Conservation (phyloP, 805 yeast species). For the Cyberlindnera meyerae region DNA sequence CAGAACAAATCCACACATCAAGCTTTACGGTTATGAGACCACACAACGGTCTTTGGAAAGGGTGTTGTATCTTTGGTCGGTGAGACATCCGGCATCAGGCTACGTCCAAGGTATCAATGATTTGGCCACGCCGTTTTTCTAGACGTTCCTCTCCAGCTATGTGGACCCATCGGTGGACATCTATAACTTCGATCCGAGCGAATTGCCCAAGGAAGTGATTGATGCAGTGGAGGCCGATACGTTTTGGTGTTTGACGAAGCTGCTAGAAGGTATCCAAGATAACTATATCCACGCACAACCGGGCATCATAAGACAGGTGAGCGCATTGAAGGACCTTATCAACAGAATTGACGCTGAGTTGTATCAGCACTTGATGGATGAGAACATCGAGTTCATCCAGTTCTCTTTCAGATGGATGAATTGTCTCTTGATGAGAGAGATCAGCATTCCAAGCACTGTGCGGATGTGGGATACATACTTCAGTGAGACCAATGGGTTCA, state of each 20-base stretch:
- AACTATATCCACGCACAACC: slow-evolving; percentile 98
- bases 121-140: slow-evolving; percentile 87
- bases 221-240: slow-evolving; percentile 88
- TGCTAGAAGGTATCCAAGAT: slow-evolving; percentile 92
- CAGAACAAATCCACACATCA: slow-evolving; percentile 83
- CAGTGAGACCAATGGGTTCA: slow-evolving; percentile 73
- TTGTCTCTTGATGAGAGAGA: slow-evolving; percentile 91
- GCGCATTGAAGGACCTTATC: slow-evolving; percentile 70
- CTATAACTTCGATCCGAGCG: slow-evolving; percentile 57
- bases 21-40: slow-evolving; percentile 59
- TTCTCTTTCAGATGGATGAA: slow-evolving; percentile 99
- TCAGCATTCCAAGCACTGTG: slow-evolving; percentile 69
- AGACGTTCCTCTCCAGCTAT: slow-evolving; percentile 74
- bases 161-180: slow-evolving; percentile 41
- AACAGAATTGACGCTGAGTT: slow-evolving; percentile 73
- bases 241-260: slow-evolving; percentile 91
- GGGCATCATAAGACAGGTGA: slow-evolving; percentile 89
- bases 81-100: slow-evolving; percentile 96
- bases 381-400: slow-evolving; percentile 91
- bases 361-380: slow-evolving; percentile 67
- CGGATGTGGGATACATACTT: slow-evolving; percentile 98
- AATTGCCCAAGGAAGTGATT: slow-evolving; percentile 54
- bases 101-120: slow-evolving; percentile 98
- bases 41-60: slow-evolving; percentile 79
- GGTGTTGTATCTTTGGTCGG: slow-evolving; percentile 88